A percentile compares a stretch with the other conserved stretches of the same genome.
phyloP scores from a whole-genome alignment of 2,329 filamentous ascomycete genomes.

The Colletotrichum cuscutae region DNA sequence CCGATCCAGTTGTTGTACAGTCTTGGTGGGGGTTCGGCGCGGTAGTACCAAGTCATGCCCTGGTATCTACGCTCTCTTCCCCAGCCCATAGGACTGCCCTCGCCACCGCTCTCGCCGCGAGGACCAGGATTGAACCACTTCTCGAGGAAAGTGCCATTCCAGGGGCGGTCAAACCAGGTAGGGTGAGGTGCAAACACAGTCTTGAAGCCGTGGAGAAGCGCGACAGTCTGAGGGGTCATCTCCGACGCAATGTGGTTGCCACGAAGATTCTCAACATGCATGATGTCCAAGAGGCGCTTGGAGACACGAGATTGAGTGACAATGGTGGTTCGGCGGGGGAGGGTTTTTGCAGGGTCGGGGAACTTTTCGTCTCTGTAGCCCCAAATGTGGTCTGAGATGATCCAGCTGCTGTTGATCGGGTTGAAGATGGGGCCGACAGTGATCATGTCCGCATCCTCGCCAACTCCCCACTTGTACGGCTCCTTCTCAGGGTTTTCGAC shows the following conservation, averaged over 20 bases:
- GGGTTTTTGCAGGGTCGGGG: conserved; percentile 59
- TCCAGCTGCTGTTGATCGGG: conserved; percentile 77
- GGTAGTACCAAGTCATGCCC: conserved; percentile 71
- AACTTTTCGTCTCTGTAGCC: conserved; percentile 68
- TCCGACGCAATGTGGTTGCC: conserved; percentile 83
- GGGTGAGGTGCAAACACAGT: conserved; percentile 82
- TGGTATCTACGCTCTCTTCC: conserved; percentile 66
- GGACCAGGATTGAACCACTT: conserved; percentile 71
- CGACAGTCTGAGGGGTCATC: conserved; percentile 80
- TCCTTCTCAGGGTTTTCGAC: conserved; percentile 68
- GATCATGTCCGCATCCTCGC: conserved; percentile 79
- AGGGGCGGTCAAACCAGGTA: conserved; percentile 81
- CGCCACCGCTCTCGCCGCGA: conserved; percentile 63
- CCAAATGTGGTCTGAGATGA: conserved; percentile 74
- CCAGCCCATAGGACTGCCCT: conserved; percentile 68
- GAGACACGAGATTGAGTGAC: conserved; percentile 81
- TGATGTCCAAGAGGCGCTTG: conserved; percentile 75
- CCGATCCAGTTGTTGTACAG: conserved; percentile 74
- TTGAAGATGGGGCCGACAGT: conserved; percentile 85
- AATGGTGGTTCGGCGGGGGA: conserved; percentile 80
- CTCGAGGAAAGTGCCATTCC: conserved; percentile 64
- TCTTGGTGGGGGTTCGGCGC: conserved; percentile 65
- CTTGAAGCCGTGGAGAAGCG: conserved; percentile 82
- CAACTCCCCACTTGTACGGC: conserved; percentile 79
- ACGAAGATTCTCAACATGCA: conserved; percentile 80